Percentiles rank a stretch among this genome's conserved stretches.
Conservation (phyloP, 495 filamentous ascomycete genomes). For the Penicillium crystallinum region DNA sequence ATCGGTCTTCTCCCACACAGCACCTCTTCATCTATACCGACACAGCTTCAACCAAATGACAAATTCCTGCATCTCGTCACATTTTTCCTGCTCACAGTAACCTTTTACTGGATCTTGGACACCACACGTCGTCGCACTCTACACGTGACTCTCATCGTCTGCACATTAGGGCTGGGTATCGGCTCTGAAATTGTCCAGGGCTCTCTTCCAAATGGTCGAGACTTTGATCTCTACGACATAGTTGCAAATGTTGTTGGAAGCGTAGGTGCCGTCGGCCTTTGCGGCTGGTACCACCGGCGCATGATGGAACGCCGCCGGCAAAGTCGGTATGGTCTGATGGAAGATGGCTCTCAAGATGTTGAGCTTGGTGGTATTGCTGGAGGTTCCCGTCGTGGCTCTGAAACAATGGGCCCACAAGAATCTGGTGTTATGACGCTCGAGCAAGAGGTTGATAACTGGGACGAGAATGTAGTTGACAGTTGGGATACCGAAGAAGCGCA, state of each 20-base stretch:
- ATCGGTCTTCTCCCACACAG: conserved; percentile 61
- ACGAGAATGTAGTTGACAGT: conserved; percentile 69
- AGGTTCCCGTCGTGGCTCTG: conserved; percentile 42
- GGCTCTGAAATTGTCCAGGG: conserved; percentile 84
- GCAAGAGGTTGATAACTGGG: conserved; percentile 77
- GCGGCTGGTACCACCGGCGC: conserved; percentile 86
- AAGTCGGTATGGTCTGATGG: conserved; percentile 64
- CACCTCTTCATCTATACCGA: conserved; percentile 57
- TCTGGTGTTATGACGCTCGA: conserved; percentile 54
- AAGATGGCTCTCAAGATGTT: conserved; percentile 48
- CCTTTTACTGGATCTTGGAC: conserved; percentile 97
- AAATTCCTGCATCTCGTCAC: conserved; percentile 84
- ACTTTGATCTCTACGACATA: conserved; percentile 82
- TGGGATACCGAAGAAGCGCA: conserved; percentile 61
- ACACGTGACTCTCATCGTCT: conserved; percentile 77
- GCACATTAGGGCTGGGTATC: conserved; percentile 66
- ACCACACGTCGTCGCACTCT: conserved; percentile 77
- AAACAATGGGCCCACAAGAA: conserved; percentile 55
- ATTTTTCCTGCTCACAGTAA: conserved; percentile 81
- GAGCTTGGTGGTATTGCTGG: conserved; percentile 49
- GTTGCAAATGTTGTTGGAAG: conserved; percentile 84
- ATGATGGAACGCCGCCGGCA: conserved; percentile 88
- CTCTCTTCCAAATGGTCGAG: conserved; percentile 71
- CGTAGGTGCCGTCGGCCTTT: conserved; percentile 61
- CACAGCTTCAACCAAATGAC: conserved; percentile 71